These are phyloP conservation scores for Penicillium sclerotigenum DNA, from an alignment of 2,329 filamentous ascomycete species.

Conservation along the genomic window DNA sequence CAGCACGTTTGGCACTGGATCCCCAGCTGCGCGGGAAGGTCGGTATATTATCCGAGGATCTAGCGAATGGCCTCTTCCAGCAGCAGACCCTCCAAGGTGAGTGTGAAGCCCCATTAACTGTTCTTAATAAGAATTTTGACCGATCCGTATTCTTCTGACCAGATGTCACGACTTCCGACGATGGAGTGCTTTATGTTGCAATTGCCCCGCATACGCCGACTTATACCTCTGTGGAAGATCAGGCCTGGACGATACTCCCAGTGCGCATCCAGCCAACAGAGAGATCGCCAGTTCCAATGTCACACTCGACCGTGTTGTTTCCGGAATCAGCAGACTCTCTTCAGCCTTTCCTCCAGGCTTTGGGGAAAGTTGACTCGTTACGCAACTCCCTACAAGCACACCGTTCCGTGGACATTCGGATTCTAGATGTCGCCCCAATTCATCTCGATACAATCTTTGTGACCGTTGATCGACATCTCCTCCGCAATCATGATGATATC, in stretches of 20 bases:
- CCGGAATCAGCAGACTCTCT: conserved; percentile 68
- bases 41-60: conserved; percentile 80
- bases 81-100: conserved; percentile 53
- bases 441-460: conserved; percentile 83
- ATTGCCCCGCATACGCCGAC: conserved; percentile 47
- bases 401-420: conserved; percentile 75
- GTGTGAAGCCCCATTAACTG: conserved; percentile 1
- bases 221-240: conserved; percentile 52
- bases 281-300: conserved; percentile 56
- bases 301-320: conserved; percentile 76
- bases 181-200: conserved; percentile 44
- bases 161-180: conserved; percentile 24
- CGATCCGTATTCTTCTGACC: neutral
- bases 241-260: conserved; percentile 81
- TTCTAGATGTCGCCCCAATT: conserved; percentile 76
- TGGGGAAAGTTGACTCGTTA: conserved; percentile 72
- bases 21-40: conserved; percentile 81
- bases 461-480: conserved; percentile 74
- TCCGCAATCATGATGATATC: conserved; percentile 75
- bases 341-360: conserved; percentile 71
- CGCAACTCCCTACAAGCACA: conserved; percentile 70
- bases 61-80: conserved; percentile 76
- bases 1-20: conserved; percentile 78
- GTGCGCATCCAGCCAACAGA: conserved; percentile 54
- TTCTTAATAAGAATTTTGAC: conserved; percentile 4